Percentiles rank a stretch among this genome's conserved stretches.
Conservation (phyloP, 202 grass and related monocot species). For the Setaria italica region DNA sequence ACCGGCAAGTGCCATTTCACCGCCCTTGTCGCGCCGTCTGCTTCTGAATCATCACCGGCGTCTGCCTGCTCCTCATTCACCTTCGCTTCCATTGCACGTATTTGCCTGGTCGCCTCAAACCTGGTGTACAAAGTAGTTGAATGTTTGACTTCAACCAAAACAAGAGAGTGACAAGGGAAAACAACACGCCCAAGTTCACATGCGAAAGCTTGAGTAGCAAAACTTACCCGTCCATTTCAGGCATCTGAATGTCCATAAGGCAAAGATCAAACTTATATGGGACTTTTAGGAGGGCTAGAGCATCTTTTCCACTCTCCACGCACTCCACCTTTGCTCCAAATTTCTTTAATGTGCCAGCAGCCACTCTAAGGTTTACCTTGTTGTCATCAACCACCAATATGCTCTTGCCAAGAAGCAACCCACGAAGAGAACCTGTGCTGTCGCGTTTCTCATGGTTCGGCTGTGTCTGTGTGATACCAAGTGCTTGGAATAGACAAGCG, state of each 20-base stretch:
- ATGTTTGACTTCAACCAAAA: constrained; percentile 20
- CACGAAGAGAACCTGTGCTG: constrained; percentile 59
- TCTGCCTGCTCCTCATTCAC: constrained; percentile 54
- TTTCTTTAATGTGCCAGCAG: constrained; percentile 89
- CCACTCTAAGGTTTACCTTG: constrained; percentile 94
- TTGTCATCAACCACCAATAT: constrained; percentile 99
- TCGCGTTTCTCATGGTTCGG: constrained; percentile 56
- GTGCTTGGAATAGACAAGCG: constrained; percentile 77
- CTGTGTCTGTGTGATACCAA: constrained; percentile 63
- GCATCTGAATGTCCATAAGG: constrained; percentile 99
- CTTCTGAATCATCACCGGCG: constrained; percentile 8
- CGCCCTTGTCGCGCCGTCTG: constrained; percentile 19
- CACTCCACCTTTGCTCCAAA: constrained; percentile 89
- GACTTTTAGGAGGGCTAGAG: constrained; percentile 75
- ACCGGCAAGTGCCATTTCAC: constrained; percentile 66
- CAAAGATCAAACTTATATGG: constrained; percentile 92
- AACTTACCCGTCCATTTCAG: constrained; percentile 98
- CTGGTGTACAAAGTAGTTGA: constrained; percentile 43
- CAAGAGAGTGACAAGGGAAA: not conserved
- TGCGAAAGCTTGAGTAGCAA: not conserved
- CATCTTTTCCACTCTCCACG: constrained; percentile 91
- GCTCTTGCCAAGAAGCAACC: constrained; percentile 78
- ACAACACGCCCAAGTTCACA: not conserved
- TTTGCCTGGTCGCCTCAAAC: constrained; percentile 89
- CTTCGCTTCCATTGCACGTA: constrained; percentile 75